Evolutionary conservation across 1,284 basidiomycete species (phyloP), one percentile per base, ranked within the genome.

Genomic region (Sphagnurus paluster): DNA sequence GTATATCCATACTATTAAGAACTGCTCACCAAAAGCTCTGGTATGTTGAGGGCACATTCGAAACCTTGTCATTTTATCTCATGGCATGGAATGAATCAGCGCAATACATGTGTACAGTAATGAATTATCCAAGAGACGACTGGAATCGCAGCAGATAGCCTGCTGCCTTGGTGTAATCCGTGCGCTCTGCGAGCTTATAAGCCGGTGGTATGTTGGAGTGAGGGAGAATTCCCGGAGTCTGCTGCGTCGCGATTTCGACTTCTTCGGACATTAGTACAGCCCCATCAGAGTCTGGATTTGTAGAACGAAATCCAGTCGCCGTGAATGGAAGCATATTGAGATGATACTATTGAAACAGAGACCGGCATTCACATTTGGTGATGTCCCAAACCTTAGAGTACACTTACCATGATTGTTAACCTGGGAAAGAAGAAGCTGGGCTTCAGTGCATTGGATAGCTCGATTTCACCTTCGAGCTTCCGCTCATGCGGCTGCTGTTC

Each of bases 191-290:
- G 30, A 65, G 69, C 32, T 67, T 68, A 51, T 82, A 82, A 17
- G 75, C 76, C 10, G 77, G 79, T 2, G 80, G 80, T 2, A 76
- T 74, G 52, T 74, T 74, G n/a, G 78, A 77, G 20, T 65, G 65
- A 14, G 69, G 66, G 0, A 54, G 44, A 30, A 76, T 48, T 4
- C 77, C 77, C 5, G 65, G 60, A 2, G 71, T 60, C 26, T 72
- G 69, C 33, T 67, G 65, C 11, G 73, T 70, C 29, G 66, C 65
- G 29, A 83, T 68, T 2, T 56, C 63, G 17, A 83, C 65, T 17
- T 57, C 59, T 51, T 77, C 70, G 5, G 65, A 68, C 21, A 76
- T 54, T 17, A 81, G 50, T 11, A 65, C 58, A 24, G 59, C 60
- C 34, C 52, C 46, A 17, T 39, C 44, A n/a, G n/a, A n/a, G n/a